phyloP scores from a whole-genome alignment of 208 protist genomes.

The Crithidia fasciculata region DNA sequence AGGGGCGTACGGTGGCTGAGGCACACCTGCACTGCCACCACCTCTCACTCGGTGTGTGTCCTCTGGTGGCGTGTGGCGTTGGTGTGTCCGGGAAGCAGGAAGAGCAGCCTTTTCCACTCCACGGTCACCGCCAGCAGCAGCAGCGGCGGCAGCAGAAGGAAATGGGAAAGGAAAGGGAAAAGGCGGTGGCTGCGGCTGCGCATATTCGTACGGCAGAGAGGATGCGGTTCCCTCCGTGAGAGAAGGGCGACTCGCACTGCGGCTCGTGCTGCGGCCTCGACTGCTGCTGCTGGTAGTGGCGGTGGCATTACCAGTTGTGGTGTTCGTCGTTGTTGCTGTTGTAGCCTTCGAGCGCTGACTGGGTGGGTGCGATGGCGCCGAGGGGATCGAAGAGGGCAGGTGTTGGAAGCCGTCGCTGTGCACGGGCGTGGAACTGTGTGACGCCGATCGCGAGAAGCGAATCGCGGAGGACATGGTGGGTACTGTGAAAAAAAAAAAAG shows the following conservation, averaged over 20 bases:
- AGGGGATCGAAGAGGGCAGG: constrained; percentile 17
- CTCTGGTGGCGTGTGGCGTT: no score
- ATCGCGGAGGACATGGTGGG: constrained; percentile 19
- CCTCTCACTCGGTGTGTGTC: no score
- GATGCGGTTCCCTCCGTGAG: not conserved
- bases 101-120: no score
- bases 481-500: not conserved
- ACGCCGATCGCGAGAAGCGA: constrained; percentile 26
- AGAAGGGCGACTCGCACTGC: not conserved
- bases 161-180: not conserved
- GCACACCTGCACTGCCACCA: no score
- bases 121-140: no score
- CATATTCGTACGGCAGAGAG: not conserved
- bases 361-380: constrained; percentile 3
- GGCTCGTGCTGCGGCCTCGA: not conserved
- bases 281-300: not conserved
- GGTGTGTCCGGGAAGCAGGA: no score
- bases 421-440: not conserved
- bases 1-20: no score
- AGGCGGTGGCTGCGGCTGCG: not conserved
- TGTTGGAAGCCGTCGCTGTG: constrained; percentile 5
- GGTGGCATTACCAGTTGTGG: not conserved
- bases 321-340: constrained; percentile 7
- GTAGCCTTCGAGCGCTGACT: constrained; percentile 14
- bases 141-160: not conserved